Evolutionary conservation across 495 filamentous ascomycete genomes (phyloP), one percentile per base, ranked within the genome.

Genomic region (Cercophora newfieldiana): DNA sequence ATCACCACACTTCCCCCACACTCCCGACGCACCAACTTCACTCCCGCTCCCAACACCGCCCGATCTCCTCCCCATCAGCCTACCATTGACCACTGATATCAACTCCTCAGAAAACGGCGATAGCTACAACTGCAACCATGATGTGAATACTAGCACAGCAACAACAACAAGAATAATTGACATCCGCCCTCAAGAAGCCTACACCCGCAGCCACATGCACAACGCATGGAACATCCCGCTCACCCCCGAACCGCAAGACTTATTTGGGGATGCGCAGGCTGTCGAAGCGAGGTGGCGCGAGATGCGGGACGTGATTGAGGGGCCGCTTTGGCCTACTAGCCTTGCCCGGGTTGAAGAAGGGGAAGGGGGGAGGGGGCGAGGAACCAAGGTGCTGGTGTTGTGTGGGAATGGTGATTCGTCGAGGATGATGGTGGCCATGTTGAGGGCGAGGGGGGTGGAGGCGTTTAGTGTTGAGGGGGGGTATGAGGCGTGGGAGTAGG

Each of bases 391-490:
- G 59, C 16, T 61, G 24, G 47, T 61, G 14, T 7, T 61, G 24
- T 61, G 59, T 29, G 16, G 19, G 14, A 25, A 50, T 8, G 59
- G 59, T 21, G 26, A 51, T 5, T 8, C 44, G 1, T 25, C 24
- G 25, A 24, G 18, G 14, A 28, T 61, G 59, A 44, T 25, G 16
- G 28, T 31, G 6, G 12, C 59, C 4, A 61, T 31, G 47, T 26
- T 61, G 14, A 30, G 59, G 44, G 25, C 37, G 2, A 18, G 47
- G 6, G 59, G 59, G 16, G 26, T 51, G 22, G 59, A 61, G 24
- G 59, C 47, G 26, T 61, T 50, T 31, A 18, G 37, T 28, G 59
- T 61, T 4, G 26, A 49, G 10, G 37, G 59, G 7, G 59, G 59
- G 24, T 61, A 16, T 61, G 37, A n/a, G 22, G 25, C 3, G 22